Evolutionary conservation across 768 basidiomycete species (phyloP), one percentile per base, ranked within the genome.

Genomic region (Leccinum boreale): DNA sequence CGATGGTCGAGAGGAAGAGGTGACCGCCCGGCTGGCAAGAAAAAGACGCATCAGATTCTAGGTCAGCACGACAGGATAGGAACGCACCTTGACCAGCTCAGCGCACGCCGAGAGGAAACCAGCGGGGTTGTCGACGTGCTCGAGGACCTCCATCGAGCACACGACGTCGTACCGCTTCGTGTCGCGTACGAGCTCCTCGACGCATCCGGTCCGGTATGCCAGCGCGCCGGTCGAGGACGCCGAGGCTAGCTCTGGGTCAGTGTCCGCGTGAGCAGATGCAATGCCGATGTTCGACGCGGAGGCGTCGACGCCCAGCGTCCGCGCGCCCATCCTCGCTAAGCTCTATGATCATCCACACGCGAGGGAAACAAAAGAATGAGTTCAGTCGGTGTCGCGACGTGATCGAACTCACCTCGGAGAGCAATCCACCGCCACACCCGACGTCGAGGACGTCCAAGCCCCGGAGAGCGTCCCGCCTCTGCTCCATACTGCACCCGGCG

Each of bases 101-200:
- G 90, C 90, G 62, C 94, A 89, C 39, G 87, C 85, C 28, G 82
- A 77, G 50, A 99, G 79, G 72, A 99, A 99, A 7, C 81, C 79
- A 6, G 84, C 78, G 1, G 97, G 95, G 66, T 96, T 88, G 69
- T 97, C 91, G 52, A 99, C 97, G 67, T 99, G 97, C 75, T 99
- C 97, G 29, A 99, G 70, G 8, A 99, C 96, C 72, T 99, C 97
- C 92, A 98, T 92, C 10, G 94, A 90, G 69, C 94, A 97, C 14
- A 99, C 94, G 19, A 94, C 82, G 70, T 98, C 96, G 68, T 88
- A 98, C 52, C 83, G 83, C 63, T 79, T 80, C 14, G 81, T 70
- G 5, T 85, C 84, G 11, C 79, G 67, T 28, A 91, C 73, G 4
- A 99, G 80, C 1, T 79, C 79, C 68, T 98, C 94, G 0, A 89